Evolutionary conservation across 495 filamentous ascomycete species (phyloP).

Genomic region (Cetradonia linearis): DNA sequence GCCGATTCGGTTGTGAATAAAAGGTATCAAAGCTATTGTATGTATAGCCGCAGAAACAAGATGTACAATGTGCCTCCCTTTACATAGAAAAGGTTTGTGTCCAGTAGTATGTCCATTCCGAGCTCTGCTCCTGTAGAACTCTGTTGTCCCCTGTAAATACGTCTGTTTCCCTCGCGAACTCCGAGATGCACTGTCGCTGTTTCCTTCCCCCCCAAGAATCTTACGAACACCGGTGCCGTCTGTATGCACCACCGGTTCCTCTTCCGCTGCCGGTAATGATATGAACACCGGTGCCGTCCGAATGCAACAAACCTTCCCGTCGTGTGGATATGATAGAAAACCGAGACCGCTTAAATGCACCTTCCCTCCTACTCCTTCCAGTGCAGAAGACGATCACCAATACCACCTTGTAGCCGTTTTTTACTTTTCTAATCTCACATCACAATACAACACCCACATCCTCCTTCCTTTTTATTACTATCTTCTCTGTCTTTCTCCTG

Average conservation of each 20-base stretch:
- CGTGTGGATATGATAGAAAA: no score
- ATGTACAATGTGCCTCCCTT: background rate
- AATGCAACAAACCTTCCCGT: no score
- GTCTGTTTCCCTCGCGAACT: no score
- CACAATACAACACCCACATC: constrained; percentile 44
- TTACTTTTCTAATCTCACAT: constrained; percentile 30
- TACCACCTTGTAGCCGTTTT: background rate
- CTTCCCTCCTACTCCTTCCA: background rate
- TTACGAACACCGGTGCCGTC: background rate
- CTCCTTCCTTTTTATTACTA: constrained; percentile 33
- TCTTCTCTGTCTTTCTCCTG: constrained; percentile 7
- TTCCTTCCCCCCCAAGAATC: background rate
- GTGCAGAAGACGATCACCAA: background rate
- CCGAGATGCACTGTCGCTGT: background rate
- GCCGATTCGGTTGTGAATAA: background rate
- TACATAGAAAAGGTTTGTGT: constrained; percentile 3
- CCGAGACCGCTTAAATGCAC: background rate
- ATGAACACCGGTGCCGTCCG: background rate
- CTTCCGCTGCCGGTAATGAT: no score
- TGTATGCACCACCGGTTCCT: no score
- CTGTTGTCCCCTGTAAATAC: background rate
- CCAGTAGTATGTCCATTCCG: background rate
- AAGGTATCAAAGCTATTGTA: constrained; percentile 8
- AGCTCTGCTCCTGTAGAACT: constrained; percentile 1
- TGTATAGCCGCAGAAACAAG: background rate